Conservation (phyloP, 2,329 filamentous ascomycete species). For the Aureobasidium vineae region DNA sequence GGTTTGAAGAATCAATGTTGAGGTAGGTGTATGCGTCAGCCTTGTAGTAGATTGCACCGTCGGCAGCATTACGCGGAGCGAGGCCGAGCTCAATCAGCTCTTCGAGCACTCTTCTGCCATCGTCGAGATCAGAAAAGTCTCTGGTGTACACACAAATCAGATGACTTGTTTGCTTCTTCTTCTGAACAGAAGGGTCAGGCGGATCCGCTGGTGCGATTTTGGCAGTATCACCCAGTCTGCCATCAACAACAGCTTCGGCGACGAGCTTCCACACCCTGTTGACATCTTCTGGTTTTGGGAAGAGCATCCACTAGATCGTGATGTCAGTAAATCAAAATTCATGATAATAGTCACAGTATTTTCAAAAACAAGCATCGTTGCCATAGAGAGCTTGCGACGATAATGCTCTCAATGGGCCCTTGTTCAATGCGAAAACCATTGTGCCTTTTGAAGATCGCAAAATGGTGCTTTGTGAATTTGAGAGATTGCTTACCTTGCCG, state of each 20-base stretch:
- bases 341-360: not conserved
- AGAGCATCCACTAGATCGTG: conserved; percentile 68
- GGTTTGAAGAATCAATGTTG: conserved; percentile 42
- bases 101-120: conserved; percentile 64
- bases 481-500: conserved; percentile 59
- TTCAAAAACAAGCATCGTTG: too few relatives aligned
- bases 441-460: too few relatives aligned
- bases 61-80: conserved; percentile 43
- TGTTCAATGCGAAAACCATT: too few relatives aligned
- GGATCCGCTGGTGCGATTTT: conserved; percentile 65
- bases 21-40: conserved; percentile 57
- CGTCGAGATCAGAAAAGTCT: conserved; percentile 67
- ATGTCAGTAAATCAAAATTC: not conserved
- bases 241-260: conserved; percentile 64
- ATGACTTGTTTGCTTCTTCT: conserved; percentile 1
- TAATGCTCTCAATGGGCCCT: too few relatives aligned
- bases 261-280: conserved; percentile 65
- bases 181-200: conserved; percentile 35
- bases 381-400: too few relatives aligned
- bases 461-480: too few relatives aligned
- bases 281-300: conserved; percentile 55
- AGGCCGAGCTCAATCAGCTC: conserved; percentile 57
- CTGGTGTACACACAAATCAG: conserved; percentile 76
- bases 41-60: conserved; percentile 70
- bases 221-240: conserved; percentile 67